Evolutionary conservation across 805 yeast species (phyloP).

Genomic region (Ogataea paraovalis): DNA sequence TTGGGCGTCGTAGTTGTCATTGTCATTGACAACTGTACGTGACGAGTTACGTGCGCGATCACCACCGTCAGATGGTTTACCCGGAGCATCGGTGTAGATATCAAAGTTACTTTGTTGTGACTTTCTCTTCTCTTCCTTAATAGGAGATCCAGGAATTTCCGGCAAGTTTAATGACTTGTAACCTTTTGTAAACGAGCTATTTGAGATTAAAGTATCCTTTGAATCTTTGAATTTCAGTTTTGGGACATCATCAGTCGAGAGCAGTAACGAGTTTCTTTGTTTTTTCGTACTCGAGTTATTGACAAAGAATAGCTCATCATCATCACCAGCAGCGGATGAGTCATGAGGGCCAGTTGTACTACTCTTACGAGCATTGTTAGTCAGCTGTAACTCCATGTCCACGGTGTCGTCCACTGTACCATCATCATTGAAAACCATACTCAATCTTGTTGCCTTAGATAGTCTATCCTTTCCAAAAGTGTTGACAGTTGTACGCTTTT

Average conservation of each 20-base stretch:
- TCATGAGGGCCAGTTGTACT: neutral
- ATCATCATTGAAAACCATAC: constrained; percentile 27
- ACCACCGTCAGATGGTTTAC: constrained; percentile 4
- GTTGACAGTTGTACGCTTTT: constrained; percentile 3
- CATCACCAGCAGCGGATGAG: constrained; percentile 8
- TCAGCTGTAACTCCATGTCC: constrained; percentile 16
- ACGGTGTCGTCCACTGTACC: constrained; percentile 11
- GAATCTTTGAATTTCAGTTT: constrained; percentile 24
- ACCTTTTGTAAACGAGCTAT: constrained; percentile 27
- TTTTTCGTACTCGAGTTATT: constrained; percentile 21
- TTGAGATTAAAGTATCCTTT: constrained; percentile 41
- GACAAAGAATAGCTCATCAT: constrained; percentile 30
- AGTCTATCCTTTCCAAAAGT: constrained; percentile 8
- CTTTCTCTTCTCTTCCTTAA: constrained; percentile 26
- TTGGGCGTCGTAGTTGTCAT: constrained; percentile 1
- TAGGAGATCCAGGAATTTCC: constrained; percentile 38
- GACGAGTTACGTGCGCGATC: constrained; percentile 4
- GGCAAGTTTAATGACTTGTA: constrained; percentile 44
- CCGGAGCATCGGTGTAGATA: constrained; percentile 18
- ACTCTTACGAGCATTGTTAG: neutral
- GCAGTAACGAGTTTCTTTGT: constrained; percentile 30
- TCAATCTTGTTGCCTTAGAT: constrained; percentile 24
- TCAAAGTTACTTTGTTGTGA: constrained; percentile 22
- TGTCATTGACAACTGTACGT: neutral
- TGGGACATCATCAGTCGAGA: constrained; percentile 18